Percentiles rank a stretch among this genome's conserved stretches.
Evolutionary conservation across 225 moss, liverwort and hornwort species (phyloP).

Genomic region (Anthoceros angustus): DNA sequence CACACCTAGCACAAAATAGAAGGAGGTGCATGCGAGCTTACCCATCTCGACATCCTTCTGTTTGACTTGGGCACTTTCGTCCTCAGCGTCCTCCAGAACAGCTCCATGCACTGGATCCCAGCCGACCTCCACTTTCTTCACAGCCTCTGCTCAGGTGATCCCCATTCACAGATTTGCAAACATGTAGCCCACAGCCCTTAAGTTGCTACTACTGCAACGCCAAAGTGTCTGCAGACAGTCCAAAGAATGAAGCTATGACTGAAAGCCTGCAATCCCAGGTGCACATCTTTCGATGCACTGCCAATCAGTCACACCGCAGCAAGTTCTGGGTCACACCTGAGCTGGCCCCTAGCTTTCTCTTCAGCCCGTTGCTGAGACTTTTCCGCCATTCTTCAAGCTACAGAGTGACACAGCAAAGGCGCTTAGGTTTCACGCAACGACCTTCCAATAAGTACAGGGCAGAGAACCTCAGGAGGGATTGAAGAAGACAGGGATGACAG

Average conservation of each 20-base stretch:
- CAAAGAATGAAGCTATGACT: not conserved
- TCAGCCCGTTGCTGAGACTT: constrained; percentile 41
- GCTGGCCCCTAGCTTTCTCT: constrained; percentile 24
- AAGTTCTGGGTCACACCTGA: constrained; percentile 16
- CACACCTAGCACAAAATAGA: not conserved
- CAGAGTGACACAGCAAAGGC: not conserved
- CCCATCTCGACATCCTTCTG: constrained; percentile 39
- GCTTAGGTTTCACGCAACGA: not conserved
- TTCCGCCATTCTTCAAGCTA: constrained; percentile 60
- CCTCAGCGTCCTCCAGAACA: constrained; percentile 19
- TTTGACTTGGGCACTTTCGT: constrained; percentile 13
- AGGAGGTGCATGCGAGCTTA: constrained; percentile 14
- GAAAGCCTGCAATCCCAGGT: constrained; percentile 1
- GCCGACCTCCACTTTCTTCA: constrained; percentile 13
- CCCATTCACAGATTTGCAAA: constrained; percentile 12
- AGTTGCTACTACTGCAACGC: constrained; percentile 6
- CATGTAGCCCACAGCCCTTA: constrained; percentile 6
- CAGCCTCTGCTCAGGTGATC: constrained; percentile 19
- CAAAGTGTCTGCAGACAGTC: constrained; percentile 11
- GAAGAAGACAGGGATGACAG: not conserved
- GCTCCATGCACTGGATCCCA: constrained; percentile 14
- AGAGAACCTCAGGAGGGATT: not conserved
- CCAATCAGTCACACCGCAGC: constrained; percentile 11
- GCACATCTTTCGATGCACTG: constrained; percentile 10
- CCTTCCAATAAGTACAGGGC: not conserved